A percentile compares a stretch with the other conserved stretches of the same genome.
These are phyloP conservation scores for Pterocarpus macrocarpus DNA, from an alignment of 306 rosid species.

Conservation along the genomic window DNA sequence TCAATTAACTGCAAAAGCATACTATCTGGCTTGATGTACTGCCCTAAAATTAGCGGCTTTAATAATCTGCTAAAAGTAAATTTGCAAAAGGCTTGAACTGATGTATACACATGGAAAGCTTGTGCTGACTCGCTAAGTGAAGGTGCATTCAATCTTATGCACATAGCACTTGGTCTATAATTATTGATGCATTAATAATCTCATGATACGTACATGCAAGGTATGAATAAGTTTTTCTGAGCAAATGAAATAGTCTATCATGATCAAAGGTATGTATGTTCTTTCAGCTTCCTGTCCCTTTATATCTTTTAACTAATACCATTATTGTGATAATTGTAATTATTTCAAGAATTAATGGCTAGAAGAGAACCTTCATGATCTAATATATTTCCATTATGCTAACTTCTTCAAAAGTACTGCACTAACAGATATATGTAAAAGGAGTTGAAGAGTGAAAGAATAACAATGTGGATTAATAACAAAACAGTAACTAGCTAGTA, in stretches of 20 bases:
- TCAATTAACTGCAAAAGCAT: conserved; percentile 17
- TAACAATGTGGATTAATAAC: neutral
- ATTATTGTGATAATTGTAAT: neutral
- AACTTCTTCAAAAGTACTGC: neutral
- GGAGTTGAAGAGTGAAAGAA: neutral
- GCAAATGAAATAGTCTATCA: conserved; percentile 8
- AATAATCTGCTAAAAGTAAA: conserved; percentile 2
- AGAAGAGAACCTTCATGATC: neutral
- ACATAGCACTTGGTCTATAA: neutral
- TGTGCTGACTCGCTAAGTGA: neutral
- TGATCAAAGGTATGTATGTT: neutral
- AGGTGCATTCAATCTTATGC: conserved; percentile 12
- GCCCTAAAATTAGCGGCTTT: conserved; percentile 5
- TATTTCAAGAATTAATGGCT: conserved; percentile 17
- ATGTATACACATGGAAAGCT: conserved; percentile 1
- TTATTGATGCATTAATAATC: too few relatives aligned
- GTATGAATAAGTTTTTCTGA: neutral
- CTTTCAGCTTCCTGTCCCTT: neutral
- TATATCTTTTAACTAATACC: neutral
- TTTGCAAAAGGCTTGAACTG: conserved; percentile 7
- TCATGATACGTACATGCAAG: neutral
- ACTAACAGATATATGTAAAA: neutral
- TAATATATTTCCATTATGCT: neutral
- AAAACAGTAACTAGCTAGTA: neutral
- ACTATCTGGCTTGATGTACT: conserved; percentile 21